Evolutionary conservation across 371 early-diverging fungal species (phyloP).

Genomic region (Rhizopus microsporus): DNA sequence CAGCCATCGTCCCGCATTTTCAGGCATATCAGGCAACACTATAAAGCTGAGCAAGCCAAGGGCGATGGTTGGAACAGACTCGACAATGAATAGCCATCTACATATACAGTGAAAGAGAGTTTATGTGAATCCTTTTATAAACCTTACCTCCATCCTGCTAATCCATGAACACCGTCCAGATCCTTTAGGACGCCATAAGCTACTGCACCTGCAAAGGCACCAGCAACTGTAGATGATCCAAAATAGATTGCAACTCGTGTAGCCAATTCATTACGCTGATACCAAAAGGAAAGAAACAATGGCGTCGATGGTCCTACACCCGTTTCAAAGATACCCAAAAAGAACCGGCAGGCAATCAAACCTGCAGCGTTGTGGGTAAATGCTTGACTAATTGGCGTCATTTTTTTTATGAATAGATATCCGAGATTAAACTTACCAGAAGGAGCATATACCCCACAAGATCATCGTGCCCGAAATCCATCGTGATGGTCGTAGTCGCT

Average conservation of each 20-base stretch:
- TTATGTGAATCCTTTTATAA: background rate
- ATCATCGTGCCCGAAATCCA: constrained; percentile 46
- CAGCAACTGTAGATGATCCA: constrained; percentile 46
- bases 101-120: background rate
- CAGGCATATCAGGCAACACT: constrained; percentile 41
- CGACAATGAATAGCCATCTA: constrained; percentile 61
- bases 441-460: constrained; percentile 44
- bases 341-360: constrained; percentile 58
- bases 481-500: constrained; percentile 35
- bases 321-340: constrained; percentile 57
- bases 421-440: constrained; percentile 25
- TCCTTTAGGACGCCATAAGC: constrained; percentile 38
- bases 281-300: constrained; percentile 46
- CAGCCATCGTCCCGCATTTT: constrained; percentile 35
- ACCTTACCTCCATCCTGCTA: constrained; percentile 41
- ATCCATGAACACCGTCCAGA: constrained; percentile 33
- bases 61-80: constrained; percentile 57
- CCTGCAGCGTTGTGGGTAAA: constrained; percentile 49
- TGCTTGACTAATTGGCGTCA: constrained; percentile 40
- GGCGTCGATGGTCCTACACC: constrained; percentile 43
- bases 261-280: constrained; percentile 41
- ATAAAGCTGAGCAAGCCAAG: constrained; percentile 46
- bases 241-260: constrained; percentile 44
- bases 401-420: background rate
- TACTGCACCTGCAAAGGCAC: constrained; percentile 52